These are phyloP conservation scores for Talaromyces borbonicus DNA, from an alignment of 495 filamentous ascomycete species.

Conservation along the genomic window DNA sequence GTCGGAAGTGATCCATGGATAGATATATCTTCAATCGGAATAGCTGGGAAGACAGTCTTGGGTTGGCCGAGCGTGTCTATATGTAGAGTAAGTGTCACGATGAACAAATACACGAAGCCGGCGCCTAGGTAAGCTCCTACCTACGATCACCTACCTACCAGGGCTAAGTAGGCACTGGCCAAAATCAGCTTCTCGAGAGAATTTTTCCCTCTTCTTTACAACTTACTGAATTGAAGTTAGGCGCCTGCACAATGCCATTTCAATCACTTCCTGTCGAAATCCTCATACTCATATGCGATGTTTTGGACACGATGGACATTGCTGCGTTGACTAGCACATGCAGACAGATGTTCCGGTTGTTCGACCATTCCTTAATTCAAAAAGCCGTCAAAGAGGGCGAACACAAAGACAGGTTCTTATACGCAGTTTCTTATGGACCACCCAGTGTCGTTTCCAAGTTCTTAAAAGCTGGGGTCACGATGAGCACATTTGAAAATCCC, in stretches of 20 bases:
- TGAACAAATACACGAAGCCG: too few species aligned
- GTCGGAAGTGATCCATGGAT: too few species aligned
- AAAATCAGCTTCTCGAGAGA: background rate
- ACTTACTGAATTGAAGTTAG: too few species aligned
- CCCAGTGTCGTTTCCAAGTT: slow-evolving; percentile 3
- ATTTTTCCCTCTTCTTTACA: too few species aligned
- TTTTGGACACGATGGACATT: background rate
- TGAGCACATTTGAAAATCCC: background rate
- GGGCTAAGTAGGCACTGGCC: too few species aligned
- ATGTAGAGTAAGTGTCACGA: too few species aligned
- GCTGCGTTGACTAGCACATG: background rate
- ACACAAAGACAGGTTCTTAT: slow-evolving; percentile 1
- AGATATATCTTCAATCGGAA: too few species aligned
- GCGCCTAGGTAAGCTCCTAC: too few species aligned
- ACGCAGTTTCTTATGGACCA: background rate
- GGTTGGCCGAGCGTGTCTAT: too few species aligned
- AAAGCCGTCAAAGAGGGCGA: background rate
- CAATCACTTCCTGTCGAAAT: background rate
- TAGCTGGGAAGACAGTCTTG: too few species aligned
- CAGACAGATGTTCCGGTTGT: background rate
- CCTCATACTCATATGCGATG: background rate
- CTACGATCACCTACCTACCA: too few species aligned
- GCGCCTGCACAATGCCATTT: too few species aligned
- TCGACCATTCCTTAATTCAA: background rate
- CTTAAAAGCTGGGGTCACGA: slow-evolving; percentile 5